These are phyloP conservation scores for Phaeotremella skinneri DNA, from an alignment of 768 basidiomycete species.

Conservation along the genomic window DNA sequence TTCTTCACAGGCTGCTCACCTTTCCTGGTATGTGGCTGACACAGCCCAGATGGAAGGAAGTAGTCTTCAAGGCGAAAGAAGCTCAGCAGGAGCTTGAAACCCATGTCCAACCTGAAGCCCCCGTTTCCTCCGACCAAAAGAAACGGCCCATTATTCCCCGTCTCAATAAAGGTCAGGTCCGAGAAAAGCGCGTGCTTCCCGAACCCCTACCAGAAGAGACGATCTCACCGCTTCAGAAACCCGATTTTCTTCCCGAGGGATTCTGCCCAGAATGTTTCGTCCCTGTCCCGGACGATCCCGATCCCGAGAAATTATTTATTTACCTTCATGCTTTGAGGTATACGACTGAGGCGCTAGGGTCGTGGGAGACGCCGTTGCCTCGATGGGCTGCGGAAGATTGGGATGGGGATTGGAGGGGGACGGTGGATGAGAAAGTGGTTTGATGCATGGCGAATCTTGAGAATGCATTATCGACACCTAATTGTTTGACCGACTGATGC, in stretches of 20 bases:
- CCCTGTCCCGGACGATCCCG: slow-evolving; percentile 88
- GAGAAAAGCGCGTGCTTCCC: slow-evolving; percentile 1
- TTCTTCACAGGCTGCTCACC: neutral
- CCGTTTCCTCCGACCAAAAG: neutral
- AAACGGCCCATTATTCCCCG: slow-evolving; percentile 7
- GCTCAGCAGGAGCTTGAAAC: slow-evolving; percentile 33
- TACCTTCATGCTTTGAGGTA: slow-evolving; percentile 86
- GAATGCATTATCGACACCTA: too few species aligned
- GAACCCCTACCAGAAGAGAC: slow-evolving; percentile 22
- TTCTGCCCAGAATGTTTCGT: slow-evolving; percentile 91
- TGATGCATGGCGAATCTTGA: too few species aligned
- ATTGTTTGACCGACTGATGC: too few species aligned
- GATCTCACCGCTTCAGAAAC: slow-evolving; percentile 27
- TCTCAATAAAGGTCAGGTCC: neutral
- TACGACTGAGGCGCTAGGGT: slow-evolving; percentile 40
- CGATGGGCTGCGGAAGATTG: slow-evolving; percentile 67
- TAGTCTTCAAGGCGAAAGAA: slow-evolving; percentile 46
- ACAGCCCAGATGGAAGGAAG: slow-evolving; percentile 50
- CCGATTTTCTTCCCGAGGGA: slow-evolving; percentile 44
- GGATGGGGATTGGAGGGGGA: slow-evolving; percentile 51
- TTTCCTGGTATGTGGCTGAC: neutral
- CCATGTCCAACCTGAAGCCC: slow-evolving; percentile 13
- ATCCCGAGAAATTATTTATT: slow-evolving; percentile 87
- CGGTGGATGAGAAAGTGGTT: slow-evolving; percentile 1
- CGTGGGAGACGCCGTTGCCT: slow-evolving; percentile 55